Evolutionary conservation across 2,329 filamentous ascomycete genomes (phyloP).

Genomic region (Neofusicoccum parvum): DNA sequence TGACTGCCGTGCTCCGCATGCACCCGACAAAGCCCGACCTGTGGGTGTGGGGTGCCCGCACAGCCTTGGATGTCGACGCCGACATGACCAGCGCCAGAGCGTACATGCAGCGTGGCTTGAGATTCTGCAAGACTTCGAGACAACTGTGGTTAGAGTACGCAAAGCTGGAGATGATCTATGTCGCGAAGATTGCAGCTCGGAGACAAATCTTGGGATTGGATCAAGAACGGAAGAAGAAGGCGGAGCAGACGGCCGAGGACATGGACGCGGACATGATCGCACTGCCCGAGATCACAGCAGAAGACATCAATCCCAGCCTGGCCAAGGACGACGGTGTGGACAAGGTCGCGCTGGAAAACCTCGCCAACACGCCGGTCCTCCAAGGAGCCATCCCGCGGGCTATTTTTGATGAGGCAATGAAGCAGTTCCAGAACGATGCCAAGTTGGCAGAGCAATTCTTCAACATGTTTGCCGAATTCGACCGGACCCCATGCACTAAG

Average conservation of each 20-base stretch:
- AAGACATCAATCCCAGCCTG: constrained; percentile 61
- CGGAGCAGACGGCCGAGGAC: constrained; percentile 44
- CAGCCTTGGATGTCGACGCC: constrained; percentile 73
- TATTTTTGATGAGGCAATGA: constrained; percentile 84
- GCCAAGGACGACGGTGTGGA: constrained; percentile 52
- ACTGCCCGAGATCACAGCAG: constrained; percentile 61
- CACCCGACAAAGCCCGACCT: constrained; percentile 81
- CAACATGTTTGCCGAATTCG: constrained; percentile 73
- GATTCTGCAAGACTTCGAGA: constrained; percentile 79
- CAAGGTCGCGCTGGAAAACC: constrained; percentile 62
- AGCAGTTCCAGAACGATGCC: constrained; percentile 70
- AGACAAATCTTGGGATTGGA: constrained; percentile 68
- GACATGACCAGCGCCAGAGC: constrained; percentile 85
- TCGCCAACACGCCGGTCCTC: constrained; percentile 75
- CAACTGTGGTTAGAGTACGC: constrained; percentile 88
- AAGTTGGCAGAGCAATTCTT: constrained; percentile 76
- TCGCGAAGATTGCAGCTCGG: constrained; percentile 76
- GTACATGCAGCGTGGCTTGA: constrained; percentile 84
- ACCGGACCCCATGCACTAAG: constrained; percentile 63
- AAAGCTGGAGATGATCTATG: constrained; percentile 88
- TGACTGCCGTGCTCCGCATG: constrained; percentile 73
- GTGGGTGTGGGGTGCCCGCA: constrained; percentile 82
- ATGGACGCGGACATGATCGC: constrained; percentile 59
- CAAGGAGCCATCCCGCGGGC: constrained; percentile 92
- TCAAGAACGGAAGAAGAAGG: constrained; percentile 41